Evolutionary conservation across 371 early-diverging fungal genomes (phyloP).

Genomic region (Globomyces sp.): DNA sequence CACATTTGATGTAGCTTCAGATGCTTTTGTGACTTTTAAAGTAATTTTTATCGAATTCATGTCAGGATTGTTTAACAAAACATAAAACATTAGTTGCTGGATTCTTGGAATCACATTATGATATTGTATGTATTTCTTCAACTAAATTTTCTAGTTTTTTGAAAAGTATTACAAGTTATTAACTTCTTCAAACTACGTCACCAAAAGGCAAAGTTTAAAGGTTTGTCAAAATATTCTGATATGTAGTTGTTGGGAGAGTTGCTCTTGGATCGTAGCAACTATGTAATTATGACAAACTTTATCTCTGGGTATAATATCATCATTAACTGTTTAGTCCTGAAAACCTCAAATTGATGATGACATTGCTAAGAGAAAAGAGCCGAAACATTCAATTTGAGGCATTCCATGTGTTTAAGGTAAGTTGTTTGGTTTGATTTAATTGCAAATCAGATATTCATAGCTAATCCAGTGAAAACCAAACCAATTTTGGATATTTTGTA

Average conservation of each 20-base stretch:
- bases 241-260: slow-evolving; percentile 91
- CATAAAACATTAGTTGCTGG: slow-evolving; percentile 89
- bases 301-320: background rate
- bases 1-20: slow-evolving; percentile 96
- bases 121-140: slow-evolving; percentile 54
- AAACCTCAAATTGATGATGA: slow-evolving; percentile 97
- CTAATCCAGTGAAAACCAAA: slow-evolving; percentile 94
- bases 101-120: slow-evolving; percentile 87
- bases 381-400: slow-evolving; percentile 98
- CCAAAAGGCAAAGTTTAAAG: slow-evolving; percentile 96
- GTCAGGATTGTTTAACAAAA: slow-evolving; percentile 83
- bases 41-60: too few relatives aligned
- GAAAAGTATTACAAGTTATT: slow-evolving; percentile 80
- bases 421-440: background rate
- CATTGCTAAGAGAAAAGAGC: slow-evolving; percentile 86
- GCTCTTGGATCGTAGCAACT: slow-evolving; percentile 84
- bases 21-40: slow-evolving; percentile 97
- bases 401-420: slow-evolving; percentile 96
- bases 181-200: slow-evolving; percentile 92
- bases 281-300: slow-evolving; percentile 10
- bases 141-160: slow-evolving; percentile 66
- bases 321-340: slow-evolving; percentile 57
- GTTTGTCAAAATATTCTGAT: slow-evolving; percentile 44
- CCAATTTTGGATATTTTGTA: slow-evolving; percentile 86
- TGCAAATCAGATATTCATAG: slow-evolving; percentile 87